Evolutionary conservation across 2,329 filamentous ascomycete species (phyloP), one percentile per base, ranked within the genome.

Genomic region (Alternaria sp.): DNA sequence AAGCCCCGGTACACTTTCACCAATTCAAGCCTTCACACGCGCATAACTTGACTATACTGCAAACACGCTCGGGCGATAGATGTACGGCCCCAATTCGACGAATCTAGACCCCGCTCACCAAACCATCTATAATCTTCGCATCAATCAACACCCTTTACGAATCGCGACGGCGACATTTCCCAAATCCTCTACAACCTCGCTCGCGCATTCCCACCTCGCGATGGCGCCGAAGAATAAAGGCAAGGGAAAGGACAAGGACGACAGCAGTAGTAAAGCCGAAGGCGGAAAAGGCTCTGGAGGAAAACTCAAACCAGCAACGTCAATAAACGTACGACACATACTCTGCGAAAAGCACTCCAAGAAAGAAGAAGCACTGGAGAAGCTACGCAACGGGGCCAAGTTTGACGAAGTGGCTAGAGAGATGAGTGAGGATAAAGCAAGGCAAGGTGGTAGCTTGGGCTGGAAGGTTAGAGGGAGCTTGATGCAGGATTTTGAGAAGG

Each of bases 381-480:
- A 91, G 78, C 77, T 93, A 51, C 83, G 83, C 37, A 85, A 82
- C 3, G 89, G 90, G 1, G 82, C 82, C 50, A 91, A 89, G 68
- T 93, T 93, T 70, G 90, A 92, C 67, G 87, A 90, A 46, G 89
- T 93, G 5, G 90, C 90, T 9, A 80, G 85, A 52, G 85, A 88
- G 65, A 90, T 86, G 71, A 91, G 88, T 0, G 90, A 93, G 77
- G 90, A 93, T 75, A 93, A 93, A 79, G 89, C 90, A 4, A 82
- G 87, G 61, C 83, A 86, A 76, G 77, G 90, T 33, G 90, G 90
- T 2, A 83, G 85, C 2, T 77, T 93, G 33, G 90, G 90, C 8
- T 91, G 89, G 88, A 91, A 92, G 74, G 85, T 82, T 2, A 87
- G 88, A 68, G 90, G 88, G 0, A 85, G 82, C 55, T 77, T 93